phyloP scores from a whole-genome alignment of 176 grass and related monocot species.

The Musa acuminata region DNA sequence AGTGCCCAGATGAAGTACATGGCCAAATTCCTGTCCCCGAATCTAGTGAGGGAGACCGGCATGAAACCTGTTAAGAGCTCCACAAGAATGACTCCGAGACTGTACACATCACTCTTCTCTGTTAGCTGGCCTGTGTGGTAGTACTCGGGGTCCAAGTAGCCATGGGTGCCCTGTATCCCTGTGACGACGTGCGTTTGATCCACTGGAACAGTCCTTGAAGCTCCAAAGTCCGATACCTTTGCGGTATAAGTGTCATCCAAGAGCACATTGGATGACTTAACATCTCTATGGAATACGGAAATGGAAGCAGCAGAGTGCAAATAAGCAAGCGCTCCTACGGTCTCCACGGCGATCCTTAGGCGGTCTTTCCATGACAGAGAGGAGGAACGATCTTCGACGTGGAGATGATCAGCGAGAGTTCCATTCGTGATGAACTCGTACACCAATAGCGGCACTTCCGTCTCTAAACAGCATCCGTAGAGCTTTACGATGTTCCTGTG shows the following conservation, averaged over 20 bases:
- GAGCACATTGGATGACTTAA: slow-evolving; percentile 47
- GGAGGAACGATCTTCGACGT: not conserved
- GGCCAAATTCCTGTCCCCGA: not conserved
- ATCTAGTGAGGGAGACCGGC: not conserved
- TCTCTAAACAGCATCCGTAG: slow-evolving; percentile 46
- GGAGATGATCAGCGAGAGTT: slow-evolving; percentile 38
- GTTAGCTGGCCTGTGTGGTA: slow-evolving; percentile 35
- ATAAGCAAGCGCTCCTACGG: slow-evolving; percentile 33
- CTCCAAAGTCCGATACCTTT: slow-evolving; percentile 56
- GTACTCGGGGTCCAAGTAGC: slow-evolving; percentile 49
- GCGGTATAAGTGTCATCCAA: slow-evolving; percentile 38
- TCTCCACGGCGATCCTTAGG: slow-evolving; percentile 39
- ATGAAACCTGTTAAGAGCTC: slow-evolving; percentile 39
- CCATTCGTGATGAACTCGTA: slow-evolving; percentile 63
- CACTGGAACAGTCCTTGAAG: slow-evolving; percentile 35
- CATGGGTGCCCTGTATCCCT: slow-evolving; percentile 35
- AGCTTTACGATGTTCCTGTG: slow-evolving; percentile 51
- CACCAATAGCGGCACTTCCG: slow-evolving; percentile 40
- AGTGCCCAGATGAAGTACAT: not conserved
- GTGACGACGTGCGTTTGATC: slow-evolving; percentile 31
- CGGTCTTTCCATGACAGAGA: slow-evolving; percentile 40
- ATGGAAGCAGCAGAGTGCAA: slow-evolving; percentile 32
- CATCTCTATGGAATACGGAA: slow-evolving; percentile 40
- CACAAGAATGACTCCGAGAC: slow-evolving; percentile 44
- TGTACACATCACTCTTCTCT: slow-evolving; percentile 46